Evolutionary conservation across 2,329 filamentous ascomycete genomes (phyloP).

Genomic region (Alternaria sp.): DNA sequence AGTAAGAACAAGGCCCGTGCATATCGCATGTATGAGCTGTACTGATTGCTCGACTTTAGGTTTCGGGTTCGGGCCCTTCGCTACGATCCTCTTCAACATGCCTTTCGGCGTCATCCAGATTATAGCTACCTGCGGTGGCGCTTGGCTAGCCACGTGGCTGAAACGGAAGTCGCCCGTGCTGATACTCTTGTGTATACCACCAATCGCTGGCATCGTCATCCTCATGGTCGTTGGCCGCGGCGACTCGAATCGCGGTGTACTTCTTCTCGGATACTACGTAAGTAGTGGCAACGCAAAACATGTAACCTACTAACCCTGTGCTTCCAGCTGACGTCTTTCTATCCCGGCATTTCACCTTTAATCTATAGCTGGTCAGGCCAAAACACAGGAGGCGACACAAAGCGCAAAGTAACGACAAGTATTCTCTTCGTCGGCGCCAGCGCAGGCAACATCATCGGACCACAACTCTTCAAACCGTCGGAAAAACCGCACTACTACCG

Average conservation of each 20-base stretch:
- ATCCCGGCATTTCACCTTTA: slow-evolving; percentile 65
- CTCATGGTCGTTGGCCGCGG: slow-evolving; percentile 59
- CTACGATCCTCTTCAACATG: slow-evolving; percentile 66
- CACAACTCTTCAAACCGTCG: slow-evolving; percentile 66
- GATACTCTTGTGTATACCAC: slow-evolving; percentile 61
- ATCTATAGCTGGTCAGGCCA: slow-evolving; percentile 68
- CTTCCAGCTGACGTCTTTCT: slow-evolving; percentile 57
- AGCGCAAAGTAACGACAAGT: slow-evolving; percentile 70
- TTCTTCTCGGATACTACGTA: slow-evolving; percentile 63
- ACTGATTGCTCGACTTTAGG: background rate
- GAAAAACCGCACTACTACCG: slow-evolving; percentile 65
- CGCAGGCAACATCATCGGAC: slow-evolving; percentile 70
- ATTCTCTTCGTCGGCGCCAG: slow-evolving; percentile 70
- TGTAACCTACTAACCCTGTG: background rate
- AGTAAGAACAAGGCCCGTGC: slow-evolving; percentile 28
- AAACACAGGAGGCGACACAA: slow-evolving; percentile 73
- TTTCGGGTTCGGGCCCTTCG: slow-evolving; percentile 63
- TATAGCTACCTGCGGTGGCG: slow-evolving; percentile 64
- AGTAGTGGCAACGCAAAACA: background rate
- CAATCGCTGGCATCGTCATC: slow-evolving; percentile 63
- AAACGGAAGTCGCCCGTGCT: slow-evolving; percentile 64
- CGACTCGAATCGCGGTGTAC: slow-evolving; percentile 54
- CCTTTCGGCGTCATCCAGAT: slow-evolving; percentile 67
- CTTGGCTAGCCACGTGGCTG: slow-evolving; percentile 60
- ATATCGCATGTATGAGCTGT: background rate